Base-by-base conservation (phyloP, 768 basidiomycete species). In the Tulasnella sp. region DNA sequence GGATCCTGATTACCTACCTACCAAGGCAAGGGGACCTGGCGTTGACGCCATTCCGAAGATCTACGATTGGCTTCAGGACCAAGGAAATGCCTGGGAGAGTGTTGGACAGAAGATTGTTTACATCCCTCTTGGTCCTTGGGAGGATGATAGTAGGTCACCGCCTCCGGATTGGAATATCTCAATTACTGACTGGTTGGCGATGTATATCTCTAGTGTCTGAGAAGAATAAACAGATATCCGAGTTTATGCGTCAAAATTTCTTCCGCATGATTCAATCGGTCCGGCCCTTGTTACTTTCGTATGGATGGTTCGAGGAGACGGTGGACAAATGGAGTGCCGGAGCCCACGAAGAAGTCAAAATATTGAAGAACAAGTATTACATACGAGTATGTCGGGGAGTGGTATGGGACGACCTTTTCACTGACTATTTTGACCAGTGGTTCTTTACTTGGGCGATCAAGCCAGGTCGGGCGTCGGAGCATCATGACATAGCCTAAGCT, bases 111-210 rank as follows among this genome's bases (percentile, higher is more conserved):
- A 80, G 48, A n/a, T 34, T 16, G 18, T 80, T 28, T 80, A 74
- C 28, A 74, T 80, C 22, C 72, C 79, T 31, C 31, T 80, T 44
- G 79, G 79, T 31, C 69, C 79, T 34, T 80, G 79, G 79, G 79
- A 80, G 22, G 79, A 75, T 7, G 74, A 73, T 5, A 42, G 79
- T 80, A 1, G 24, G 77, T 41, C 28, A 58, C 28, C 18, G 7
- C 20, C 42, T 40, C 40, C 22, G 37, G 9, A 5, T 31, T 31
- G 28, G 7, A 18, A 28, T 12, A 69, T 14, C 28, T 16, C 28
- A 69, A 2, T 5, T 18, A 37, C 64, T 31, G 14, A 34, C 64
- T 16, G 5, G 11, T 24, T 54, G 22, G n/a, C 4, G 2, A 34
- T 9, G 22, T 16, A 58, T 64, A 28, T 16, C n/a, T 20, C 3